Evolutionary conservation across 2,329 filamentous ascomycete species (phyloP).

Genomic region (Thielaviopsis populi): DNA sequence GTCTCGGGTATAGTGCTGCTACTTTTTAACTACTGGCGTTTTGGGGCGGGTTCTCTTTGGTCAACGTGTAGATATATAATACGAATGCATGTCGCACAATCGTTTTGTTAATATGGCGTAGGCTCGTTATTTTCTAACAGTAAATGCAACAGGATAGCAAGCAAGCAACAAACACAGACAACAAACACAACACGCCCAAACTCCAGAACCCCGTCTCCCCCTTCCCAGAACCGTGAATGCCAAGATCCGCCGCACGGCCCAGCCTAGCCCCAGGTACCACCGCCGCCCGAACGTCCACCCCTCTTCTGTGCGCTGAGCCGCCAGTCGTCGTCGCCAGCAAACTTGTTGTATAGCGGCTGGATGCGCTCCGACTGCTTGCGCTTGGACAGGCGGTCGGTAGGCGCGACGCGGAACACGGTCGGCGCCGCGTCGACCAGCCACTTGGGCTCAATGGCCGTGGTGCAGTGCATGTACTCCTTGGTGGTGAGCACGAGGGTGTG

Average conservation of each 20-base stretch:
- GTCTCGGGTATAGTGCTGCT: not conserved
- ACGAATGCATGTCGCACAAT: constrained; percentile 1
- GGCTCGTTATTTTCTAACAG: not conserved
- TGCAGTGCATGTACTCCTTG: constrained; percentile 96
- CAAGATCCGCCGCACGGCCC: not conserved
- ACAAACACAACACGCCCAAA: not conserved
- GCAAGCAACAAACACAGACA: not conserved
- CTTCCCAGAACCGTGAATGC: not conserved
- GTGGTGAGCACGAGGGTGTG: constrained; percentile 81
- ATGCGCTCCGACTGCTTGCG: constrained; percentile 89
- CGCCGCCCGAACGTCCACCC: constrained; percentile 66
- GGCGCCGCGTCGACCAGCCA: constrained; percentile 92
- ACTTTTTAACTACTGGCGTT: not conserved
- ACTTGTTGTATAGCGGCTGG: constrained; percentile 87
- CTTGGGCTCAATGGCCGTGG: constrained; percentile 85
- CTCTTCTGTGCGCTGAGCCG: constrained; percentile 74
- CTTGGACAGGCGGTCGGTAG: constrained; percentile 74
- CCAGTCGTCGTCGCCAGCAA: constrained; percentile 89
- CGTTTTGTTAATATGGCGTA: not conserved
- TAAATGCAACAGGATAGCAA: not conserved
- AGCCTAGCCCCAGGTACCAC: constrained; percentile 84
- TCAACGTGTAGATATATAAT: not conserved
- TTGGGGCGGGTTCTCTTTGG: constrained; percentile 4
- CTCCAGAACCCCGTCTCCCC: not conserved
- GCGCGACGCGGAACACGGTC: constrained; percentile 95